Evolutionary conservation across 2,329 filamentous ascomycete genomes (phyloP).

Genomic region (Teratosphaeria epicoccoides): DNA sequence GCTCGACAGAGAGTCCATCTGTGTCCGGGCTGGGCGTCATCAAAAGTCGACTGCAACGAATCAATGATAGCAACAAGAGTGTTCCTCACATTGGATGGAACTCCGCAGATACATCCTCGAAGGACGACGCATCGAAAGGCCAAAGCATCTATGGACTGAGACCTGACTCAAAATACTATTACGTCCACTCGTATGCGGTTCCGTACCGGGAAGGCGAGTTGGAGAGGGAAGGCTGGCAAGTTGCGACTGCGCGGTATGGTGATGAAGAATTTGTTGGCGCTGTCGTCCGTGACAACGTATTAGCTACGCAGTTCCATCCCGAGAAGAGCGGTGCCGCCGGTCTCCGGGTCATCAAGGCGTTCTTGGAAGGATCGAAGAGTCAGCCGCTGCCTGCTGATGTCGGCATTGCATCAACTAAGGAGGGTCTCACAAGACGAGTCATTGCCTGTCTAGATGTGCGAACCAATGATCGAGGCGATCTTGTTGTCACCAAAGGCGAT

Average conservation of each 20-base stretch:
- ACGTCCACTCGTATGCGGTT: conserved; percentile 88
- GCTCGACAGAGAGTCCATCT: conserved; percentile 65
- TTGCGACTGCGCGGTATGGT: conserved; percentile 85
- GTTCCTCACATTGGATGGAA: conserved; percentile 99
- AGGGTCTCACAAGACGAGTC: conserved; percentile 80
- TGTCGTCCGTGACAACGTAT: conserved; percentile 71
- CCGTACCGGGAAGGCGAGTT: conserved; percentile 64
- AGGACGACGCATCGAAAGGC: conserved; percentile 29
- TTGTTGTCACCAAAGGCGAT: conserved; percentile 96
- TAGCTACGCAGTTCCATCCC: conserved; percentile 93
- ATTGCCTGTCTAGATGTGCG: conserved; percentile 96
- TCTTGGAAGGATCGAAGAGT: conserved; percentile 61
- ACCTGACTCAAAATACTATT: conserved; percentile 90
- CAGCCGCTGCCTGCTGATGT: conserved; percentile 39
- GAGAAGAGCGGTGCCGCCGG: conserved; percentile 93
- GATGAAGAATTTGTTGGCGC: conserved; percentile 85
- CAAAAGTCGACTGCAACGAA: conserved; percentile 59
- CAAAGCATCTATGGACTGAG: conserved; percentile 66
- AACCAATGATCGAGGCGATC: conserved; percentile 83
- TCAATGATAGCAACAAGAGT: conserved; percentile 66
- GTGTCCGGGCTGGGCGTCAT: conserved; percentile 69
- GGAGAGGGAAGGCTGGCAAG: conserved; percentile 74
- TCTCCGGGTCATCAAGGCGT: conserved; percentile 71
- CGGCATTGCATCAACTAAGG: conserved; percentile 27
- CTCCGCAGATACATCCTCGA: conserved; percentile 56